phyloP scores from a whole-genome alignment of 2,329 filamentous ascomycete genomes.

The Lachnellula arida region DNA sequence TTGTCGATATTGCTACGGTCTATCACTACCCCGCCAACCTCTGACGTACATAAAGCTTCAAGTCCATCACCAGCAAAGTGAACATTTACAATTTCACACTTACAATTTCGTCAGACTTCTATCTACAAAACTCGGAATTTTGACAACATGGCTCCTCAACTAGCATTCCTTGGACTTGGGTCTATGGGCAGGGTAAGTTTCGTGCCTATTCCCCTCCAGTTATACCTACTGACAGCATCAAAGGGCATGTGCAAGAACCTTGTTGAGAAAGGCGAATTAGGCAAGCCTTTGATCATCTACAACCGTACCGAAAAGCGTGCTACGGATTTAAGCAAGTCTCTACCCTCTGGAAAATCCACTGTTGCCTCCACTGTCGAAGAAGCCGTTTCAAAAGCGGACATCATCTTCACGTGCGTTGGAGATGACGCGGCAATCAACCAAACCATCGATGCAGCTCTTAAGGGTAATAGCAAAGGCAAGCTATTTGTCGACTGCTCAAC shows the following conservation, averaged over 20 bases:
- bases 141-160: conserved; percentile 48
- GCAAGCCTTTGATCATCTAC: conserved; percentile 69
- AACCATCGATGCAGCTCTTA: conserved; percentile 54
- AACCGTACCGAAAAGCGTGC: conserved; percentile 71
- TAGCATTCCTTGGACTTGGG: conserved; percentile 78
- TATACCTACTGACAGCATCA: not conserved
- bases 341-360: conserved; percentile 58
- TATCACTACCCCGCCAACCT: too few relatives aligned
- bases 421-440: conserved; percentile 70
- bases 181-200: conserved; percentile 75
- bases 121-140: not conserved
- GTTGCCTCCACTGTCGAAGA: conserved; percentile 61
- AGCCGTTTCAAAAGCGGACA: conserved; percentile 62
- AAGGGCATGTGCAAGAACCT: conserved; percentile 78
- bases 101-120: not conserved
- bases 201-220: not conserved
- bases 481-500: conserved; percentile 85
- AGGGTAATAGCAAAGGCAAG: conserved; percentile 60
- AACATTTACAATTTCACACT: not conserved
- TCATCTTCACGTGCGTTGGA: conserved; percentile 78
- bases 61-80: too few relatives aligned
- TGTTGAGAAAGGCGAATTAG: conserved; percentile 68
- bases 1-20: too few relatives aligned
- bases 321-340: conserved; percentile 54
- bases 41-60: too few relatives aligned